Evolutionary conservation across 108 stramenopile genomes (phyloP).

Genomic region (Skeletonema costatum): DNA sequence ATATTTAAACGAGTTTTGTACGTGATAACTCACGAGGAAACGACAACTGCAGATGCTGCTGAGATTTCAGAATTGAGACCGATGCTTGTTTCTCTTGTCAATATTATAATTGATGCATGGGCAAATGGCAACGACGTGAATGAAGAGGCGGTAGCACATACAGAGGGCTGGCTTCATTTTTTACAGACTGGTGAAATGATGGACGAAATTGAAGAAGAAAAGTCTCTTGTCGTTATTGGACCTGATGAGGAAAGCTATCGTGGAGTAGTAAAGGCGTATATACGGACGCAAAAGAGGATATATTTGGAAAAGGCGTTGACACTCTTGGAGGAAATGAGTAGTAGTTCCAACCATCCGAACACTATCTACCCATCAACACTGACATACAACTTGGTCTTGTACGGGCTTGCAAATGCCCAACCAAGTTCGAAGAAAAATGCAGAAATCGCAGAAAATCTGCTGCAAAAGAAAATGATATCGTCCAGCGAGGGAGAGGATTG

Average conservation of each 20-base stretch:
- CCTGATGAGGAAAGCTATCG: conserved; percentile 26
- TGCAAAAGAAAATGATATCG: conserved; percentile 19
- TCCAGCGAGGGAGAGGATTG: not conserved
- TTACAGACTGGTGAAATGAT: conserved; percentile 4
- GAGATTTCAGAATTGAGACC: not conserved
- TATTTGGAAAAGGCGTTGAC: conserved; percentile 21
- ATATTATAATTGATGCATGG: conserved; percentile 28
- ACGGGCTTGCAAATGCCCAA: conserved; percentile 23
- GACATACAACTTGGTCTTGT: conserved; percentile 23
- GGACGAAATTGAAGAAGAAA: not conserved
- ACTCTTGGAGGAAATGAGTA: conserved; percentile 17
- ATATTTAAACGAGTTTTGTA: conserved; percentile 11
- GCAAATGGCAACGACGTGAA: not conserved
- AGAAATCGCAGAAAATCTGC: conserved; percentile 18
- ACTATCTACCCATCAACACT: conserved; percentile 8
- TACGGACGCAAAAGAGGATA: not conserved
- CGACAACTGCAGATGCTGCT: not conserved
- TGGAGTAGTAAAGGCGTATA: conserved; percentile 15
- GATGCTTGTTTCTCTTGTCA: not conserved
- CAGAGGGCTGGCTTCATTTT: not conserved
- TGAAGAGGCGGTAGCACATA: not conserved
- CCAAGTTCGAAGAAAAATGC: conserved; percentile 17
- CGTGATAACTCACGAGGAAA: conserved; percentile 1
- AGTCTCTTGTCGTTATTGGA: not conserved
- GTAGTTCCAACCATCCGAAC: not conserved